A percentile compares a stretch with the other conserved stretches of the same genome.
Conservation (phyloP, 2,329 filamentous ascomycete species). For the Westerdykella sp. region DNA sequence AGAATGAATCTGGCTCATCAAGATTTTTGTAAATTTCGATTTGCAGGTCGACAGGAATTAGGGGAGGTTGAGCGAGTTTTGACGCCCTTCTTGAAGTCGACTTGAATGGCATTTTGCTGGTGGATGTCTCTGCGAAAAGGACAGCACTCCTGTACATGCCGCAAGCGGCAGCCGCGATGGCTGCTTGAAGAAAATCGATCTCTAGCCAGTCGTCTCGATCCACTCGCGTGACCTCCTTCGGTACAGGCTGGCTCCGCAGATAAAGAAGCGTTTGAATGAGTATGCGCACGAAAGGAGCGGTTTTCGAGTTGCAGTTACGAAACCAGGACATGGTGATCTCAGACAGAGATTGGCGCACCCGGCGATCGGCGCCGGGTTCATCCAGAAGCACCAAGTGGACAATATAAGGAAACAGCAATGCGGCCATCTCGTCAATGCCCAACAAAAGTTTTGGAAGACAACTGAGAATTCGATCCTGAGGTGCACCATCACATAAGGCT, state of each 20-base stretch:
- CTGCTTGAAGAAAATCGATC: constrained; percentile 65
- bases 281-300: constrained; percentile 62
- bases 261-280: constrained; percentile 78
- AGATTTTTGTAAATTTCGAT: constrained; percentile 83
- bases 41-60: constrained; percentile 59
- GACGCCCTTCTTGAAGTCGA: constrained; percentile 58
- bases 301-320: constrained; percentile 36
- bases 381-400: constrained; percentile 72
- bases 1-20: constrained; percentile 93
- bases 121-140: constrained; percentile 69
- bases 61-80: constrained; percentile 44
- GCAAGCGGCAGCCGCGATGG: constrained; percentile 67
- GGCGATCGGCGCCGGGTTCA: constrained; percentile 57
- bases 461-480: constrained; percentile 61
- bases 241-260: constrained; percentile 71
- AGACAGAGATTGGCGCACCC: constrained; percentile 56
- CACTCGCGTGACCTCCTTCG: constrained; percentile 68
- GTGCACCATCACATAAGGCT: constrained; percentile 46
- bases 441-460: constrained; percentile 61
- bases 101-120: constrained; percentile 45
- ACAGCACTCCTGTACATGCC: constrained; percentile 84
- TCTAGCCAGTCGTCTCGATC: constrained; percentile 82
- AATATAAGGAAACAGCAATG: constrained; percentile 72
- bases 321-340: constrained; percentile 61
- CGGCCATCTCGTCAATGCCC: constrained; percentile 62